Conservation (phyloP, 495 filamentous ascomycete genomes). For the Lasiosphaeriaceae sp. region DNA sequence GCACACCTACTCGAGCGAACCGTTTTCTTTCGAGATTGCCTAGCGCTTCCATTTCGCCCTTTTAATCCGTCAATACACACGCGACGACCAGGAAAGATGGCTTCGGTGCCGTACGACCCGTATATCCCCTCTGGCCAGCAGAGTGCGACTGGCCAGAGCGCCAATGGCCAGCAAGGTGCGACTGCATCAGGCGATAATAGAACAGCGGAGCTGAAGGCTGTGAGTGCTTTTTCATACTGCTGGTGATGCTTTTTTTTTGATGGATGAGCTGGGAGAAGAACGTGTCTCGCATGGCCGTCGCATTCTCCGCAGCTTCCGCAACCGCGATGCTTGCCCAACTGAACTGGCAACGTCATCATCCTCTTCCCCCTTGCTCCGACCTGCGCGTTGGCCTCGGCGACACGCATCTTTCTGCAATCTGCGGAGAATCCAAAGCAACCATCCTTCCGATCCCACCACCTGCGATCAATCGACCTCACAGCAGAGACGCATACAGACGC, state of each 20-base stretch:
- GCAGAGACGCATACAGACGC: too few species aligned
- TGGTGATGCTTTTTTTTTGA: constrained; percentile 11
- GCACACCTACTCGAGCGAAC: not conserved
- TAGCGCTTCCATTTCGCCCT: constrained; percentile 1
- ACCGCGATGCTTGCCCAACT: not conserved
- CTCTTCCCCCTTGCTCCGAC: not conserved
- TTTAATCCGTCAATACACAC: not conserved
- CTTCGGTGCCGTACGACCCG: constrained; percentile 78
- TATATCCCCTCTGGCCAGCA: constrained; percentile 71
- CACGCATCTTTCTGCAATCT: too few species aligned
- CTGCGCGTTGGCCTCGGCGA: too few species aligned
- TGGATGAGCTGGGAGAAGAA: constrained; percentile 5
- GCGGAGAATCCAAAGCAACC: too few species aligned
- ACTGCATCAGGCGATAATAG: constrained; percentile 34
- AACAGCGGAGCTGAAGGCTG: constrained; percentile 70
- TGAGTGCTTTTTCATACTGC: constrained; percentile 50
- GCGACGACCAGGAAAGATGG: constrained; percentile 42
- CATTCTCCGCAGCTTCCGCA: constrained; percentile 1
- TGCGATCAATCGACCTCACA: too few species aligned
- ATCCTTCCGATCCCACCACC: too few species aligned
- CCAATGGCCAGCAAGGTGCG: not conserved
- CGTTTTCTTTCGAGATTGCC: not conserved
- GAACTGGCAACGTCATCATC: too few species aligned
- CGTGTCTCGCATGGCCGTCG: not conserved
- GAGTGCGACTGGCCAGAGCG: not conserved